Evolutionary conservation across 2,329 filamentous ascomycete genomes (phyloP).

Genomic region (Penicillium sp.): DNA sequence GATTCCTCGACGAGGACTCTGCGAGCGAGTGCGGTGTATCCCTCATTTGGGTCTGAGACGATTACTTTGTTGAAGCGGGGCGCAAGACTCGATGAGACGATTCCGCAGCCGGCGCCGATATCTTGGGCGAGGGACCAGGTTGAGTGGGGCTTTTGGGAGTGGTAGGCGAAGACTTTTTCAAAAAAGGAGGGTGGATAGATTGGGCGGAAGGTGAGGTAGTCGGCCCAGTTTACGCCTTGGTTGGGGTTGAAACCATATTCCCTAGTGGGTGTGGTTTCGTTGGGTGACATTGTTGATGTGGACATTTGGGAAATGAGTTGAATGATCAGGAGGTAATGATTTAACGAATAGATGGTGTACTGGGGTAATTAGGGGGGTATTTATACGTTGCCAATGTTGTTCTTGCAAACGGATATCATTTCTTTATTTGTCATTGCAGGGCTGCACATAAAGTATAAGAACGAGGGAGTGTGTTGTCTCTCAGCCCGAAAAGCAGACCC

Average conservation of each 20-base stretch:
- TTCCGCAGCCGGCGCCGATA: constrained; percentile 7
- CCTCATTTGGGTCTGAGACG: constrained; percentile 7
- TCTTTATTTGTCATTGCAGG: neutral
- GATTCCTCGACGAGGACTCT: constrained; percentile 4
- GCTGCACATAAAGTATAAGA: neutral
- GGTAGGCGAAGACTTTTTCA: constrained; percentile 2
- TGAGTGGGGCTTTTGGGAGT: neutral
- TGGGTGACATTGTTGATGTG: neutral
- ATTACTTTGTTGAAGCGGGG: constrained; percentile 3
- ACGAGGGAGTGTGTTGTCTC: neutral
- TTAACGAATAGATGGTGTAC: neutral
- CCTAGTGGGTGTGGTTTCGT: neutral
- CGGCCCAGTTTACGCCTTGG: constrained; percentile 6
- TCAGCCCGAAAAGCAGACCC: neutral
- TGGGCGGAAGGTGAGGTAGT: constrained; percentile 8
- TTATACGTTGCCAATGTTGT: neutral
- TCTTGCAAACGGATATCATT: neutral
- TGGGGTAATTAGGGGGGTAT: neutral
- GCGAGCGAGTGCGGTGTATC: constrained; percentile 2
- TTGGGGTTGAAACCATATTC: constrained; percentile 5
- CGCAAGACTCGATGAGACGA: constrained; percentile 1
- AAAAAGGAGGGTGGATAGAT: constrained; percentile 9
- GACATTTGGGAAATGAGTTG: neutral
- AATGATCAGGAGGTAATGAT: neutral
- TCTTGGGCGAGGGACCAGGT: constrained; percentile 4